Conservation (phyloP, 306 rosid genomes). For the Castanea mollissima region DNA sequence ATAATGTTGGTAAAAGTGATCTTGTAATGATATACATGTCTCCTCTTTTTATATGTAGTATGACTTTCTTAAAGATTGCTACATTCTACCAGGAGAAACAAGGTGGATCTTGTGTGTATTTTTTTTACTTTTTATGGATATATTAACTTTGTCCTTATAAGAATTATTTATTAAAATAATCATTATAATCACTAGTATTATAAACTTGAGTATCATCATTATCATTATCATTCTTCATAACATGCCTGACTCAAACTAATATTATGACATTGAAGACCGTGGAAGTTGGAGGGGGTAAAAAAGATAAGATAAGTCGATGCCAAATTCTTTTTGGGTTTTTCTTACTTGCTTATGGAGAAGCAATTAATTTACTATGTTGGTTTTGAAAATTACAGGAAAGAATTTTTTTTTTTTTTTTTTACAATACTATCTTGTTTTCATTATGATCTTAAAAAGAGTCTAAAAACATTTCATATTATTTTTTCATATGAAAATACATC, state of each 20-base stretch:
- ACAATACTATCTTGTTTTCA: too few relatives aligned
- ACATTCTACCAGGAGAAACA: slow-evolving; percentile 10
- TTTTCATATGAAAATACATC: too few relatives aligned
- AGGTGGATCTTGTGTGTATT: neutral
- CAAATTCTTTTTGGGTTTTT: neutral
- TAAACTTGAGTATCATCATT: slow-evolving; percentile 38
- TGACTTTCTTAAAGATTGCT: slow-evolving; percentile 24
- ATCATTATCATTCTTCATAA: slow-evolving; percentile 42
- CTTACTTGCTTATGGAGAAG: too few relatives aligned
- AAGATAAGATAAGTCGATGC: neutral
- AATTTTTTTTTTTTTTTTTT: too few relatives aligned
- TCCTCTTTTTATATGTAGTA: slow-evolving; percentile 32
- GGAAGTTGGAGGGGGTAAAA: neutral
- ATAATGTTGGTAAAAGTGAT: slow-evolving; percentile 44
- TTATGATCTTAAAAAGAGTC: too few relatives aligned
- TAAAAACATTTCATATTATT: too few relatives aligned
- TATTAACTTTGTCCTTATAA: slow-evolving; percentile 15
- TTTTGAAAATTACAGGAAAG: too few relatives aligned
- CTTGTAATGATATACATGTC: slow-evolving; percentile 39
- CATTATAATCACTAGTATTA: slow-evolving; percentile 37
- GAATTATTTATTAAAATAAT: slow-evolving; percentile 15
- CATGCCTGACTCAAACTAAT: slow-evolving; percentile 60
- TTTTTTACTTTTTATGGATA: neutral
- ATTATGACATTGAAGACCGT: slow-evolving; percentile 22
- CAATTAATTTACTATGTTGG: too few relatives aligned